Evolutionary conservation across 306 rosid species (phyloP), one percentile per base, ranked within the genome.

Genomic region (Medicago ruthenica): DNA sequence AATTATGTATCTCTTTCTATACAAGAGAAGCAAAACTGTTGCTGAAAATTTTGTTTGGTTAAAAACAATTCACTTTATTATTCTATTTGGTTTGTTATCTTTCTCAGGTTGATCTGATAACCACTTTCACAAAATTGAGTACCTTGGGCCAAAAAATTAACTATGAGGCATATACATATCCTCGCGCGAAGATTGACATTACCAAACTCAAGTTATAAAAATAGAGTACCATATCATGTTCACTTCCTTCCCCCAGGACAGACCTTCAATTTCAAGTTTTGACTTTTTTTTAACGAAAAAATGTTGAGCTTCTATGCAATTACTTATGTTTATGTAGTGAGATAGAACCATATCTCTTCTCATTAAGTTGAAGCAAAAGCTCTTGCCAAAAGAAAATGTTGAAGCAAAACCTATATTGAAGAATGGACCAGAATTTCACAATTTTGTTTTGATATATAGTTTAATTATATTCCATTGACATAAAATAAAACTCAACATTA

Each of bases 61-160:
- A 67, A 62, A 18, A 63, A n/a, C 76, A 72, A 44, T 62, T 67
- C 40, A 74, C 82, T 31, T 45, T 12, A 45, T 68, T 73, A 31
- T 45, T 34, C 42, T 11, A 36, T 34, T 27, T 71, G 69, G 53
- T 40, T 75, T 44, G 64, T 68, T 69, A 36, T 41, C 40, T 66
- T 44, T 74, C 79, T 70, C 93, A 95, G 98, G 98, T 92, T 73
- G 98, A 95, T 90, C 77, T 90, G 77, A 95, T 95, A 73, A 92
- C 97, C 15, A 78, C 96, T 41, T 71, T 90, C 71, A 95, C 98
- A 60, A 95, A 95, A 79, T 55, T 92, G 81, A 83, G 97, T 79
- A 79, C 83, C 81, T 79, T 95, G 80, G 98, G 98, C 65, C 96
- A 92, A 67, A 80, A 85, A 42, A 92, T 95, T 85, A 95, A 95